A percentile compares a stretch with the other conserved stretches of the same genome.
These are phyloP conservation scores for Lithocarpus polystachyus DNA, from an alignment of 306 rosid genomes.

Conservation along the genomic window DNA sequence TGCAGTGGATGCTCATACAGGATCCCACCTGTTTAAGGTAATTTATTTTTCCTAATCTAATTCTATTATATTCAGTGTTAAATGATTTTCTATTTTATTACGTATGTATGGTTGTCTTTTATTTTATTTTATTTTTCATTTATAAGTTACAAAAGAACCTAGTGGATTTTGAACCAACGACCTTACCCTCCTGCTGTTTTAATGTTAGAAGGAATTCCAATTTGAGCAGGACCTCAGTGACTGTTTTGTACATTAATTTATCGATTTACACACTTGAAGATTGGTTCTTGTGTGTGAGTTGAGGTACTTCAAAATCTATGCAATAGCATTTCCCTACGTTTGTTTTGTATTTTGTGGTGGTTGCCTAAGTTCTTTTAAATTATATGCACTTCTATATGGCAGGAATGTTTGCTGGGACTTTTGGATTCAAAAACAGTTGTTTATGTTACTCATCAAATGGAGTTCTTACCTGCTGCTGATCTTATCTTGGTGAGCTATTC, in stretches of 20 bases:
- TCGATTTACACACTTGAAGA: background rate
- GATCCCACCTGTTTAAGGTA: too few relatives aligned
- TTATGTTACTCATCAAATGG: constrained; percentile 86
- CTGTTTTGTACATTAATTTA: background rate
- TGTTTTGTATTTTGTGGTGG: background rate
- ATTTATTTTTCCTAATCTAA: too few relatives aligned
- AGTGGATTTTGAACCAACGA: too few relatives aligned
- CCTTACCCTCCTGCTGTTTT: too few relatives aligned
- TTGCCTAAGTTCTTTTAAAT: background rate
- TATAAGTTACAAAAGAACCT: too few relatives aligned
- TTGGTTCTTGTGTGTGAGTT: background rate
- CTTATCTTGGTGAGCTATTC: constrained; percentile 60
- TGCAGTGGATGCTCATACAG: too few relatives aligned
- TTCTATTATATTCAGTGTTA: too few relatives aligned
- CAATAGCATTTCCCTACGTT: background rate
- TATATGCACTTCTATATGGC: background rate
- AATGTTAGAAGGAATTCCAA: too few relatives aligned
- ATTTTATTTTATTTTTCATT: too few relatives aligned
- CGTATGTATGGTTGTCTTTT: too few relatives aligned
- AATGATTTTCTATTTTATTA: too few relatives aligned
- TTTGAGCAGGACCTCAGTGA: too few relatives aligned
- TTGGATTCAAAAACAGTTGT: constrained; percentile 72
- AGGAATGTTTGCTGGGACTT: constrained; percentile 82
- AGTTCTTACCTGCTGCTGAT: constrained; percentile 85
- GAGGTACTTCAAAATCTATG: background rate